phyloP scores from a whole-genome alignment of 1,139 yeast species.

The Geotrichum aggregatum region DNA sequence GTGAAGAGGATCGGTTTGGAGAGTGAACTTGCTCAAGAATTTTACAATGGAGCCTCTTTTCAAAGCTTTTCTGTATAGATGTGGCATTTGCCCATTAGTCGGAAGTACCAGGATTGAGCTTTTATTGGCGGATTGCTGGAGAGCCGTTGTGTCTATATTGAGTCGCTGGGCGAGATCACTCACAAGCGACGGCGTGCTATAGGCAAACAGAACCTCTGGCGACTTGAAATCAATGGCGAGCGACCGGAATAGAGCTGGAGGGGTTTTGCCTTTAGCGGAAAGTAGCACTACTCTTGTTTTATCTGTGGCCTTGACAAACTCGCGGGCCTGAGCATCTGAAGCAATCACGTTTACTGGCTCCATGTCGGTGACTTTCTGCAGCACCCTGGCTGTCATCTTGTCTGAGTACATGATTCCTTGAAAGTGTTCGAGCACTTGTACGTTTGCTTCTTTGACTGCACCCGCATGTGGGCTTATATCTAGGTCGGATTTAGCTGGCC shows the following conservation, averaged over 20 bases:
- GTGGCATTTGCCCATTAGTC: not conserved
- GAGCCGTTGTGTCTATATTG: not conserved
- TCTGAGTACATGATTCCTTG: not conserved
- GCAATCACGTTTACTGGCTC: not conserved
- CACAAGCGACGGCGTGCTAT: not conserved
- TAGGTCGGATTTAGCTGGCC: not conserved
- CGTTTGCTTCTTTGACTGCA: not conserved
- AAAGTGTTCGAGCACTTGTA: not conserved
- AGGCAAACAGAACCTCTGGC: not conserved
- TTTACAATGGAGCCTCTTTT: not conserved
- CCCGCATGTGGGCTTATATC: too few species aligned
- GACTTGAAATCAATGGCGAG: conserved; percentile 3
- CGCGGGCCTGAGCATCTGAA: not conserved
- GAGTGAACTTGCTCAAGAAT: not conserved
- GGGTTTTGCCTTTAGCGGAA: not conserved
- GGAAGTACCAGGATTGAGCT: conserved; percentile 1
- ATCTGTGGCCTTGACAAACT: not conserved
- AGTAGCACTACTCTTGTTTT: conserved; percentile 2
- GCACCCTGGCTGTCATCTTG: not conserved
- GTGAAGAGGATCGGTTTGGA: not conserved
- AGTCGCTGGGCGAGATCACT: not conserved
- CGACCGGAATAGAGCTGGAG: conserved; percentile 2
- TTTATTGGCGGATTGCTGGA: not conserved
- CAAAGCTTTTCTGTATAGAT: not conserved
- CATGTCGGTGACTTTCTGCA: not conserved